phyloP scores from a whole-genome alignment of 108 stramenopile genomes.

The Bacterosira constricta region DNA sequence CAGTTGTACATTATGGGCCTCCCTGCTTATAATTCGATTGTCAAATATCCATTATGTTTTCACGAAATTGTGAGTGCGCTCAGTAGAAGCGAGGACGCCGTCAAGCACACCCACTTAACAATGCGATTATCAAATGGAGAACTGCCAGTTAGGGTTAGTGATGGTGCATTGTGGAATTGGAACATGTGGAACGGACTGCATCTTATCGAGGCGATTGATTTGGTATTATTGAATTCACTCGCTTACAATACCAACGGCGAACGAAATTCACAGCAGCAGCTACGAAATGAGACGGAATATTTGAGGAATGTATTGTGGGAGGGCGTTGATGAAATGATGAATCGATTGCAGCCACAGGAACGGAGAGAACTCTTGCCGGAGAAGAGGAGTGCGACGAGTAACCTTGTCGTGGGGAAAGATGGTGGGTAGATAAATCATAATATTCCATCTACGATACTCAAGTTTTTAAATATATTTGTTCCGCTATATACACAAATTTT shows the following conservation, averaged over 20 bases:
- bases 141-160: constrained; percentile 20
- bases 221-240: constrained; percentile 71
- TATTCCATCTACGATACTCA: no score
- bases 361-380: constrained; percentile 9
- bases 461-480: no score
- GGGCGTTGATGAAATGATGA: constrained; percentile 46
- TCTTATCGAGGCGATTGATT: constrained; percentile 71
- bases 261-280: constrained; percentile 19
- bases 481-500: no score
- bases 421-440: no score
- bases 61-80: constrained; percentile 59
- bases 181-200: constrained; percentile 74
- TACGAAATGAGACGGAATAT: constrained; percentile 53
- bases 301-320: constrained; percentile 63
- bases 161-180: constrained; percentile 40
- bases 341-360: constrained; percentile 15
- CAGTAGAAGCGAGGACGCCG: constrained; percentile 27
- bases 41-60: constrained; percentile 69
- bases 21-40: constrained; percentile 36
- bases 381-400: constrained; percentile 5
- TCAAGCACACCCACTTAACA: constrained; percentile 27
- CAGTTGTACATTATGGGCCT: constrained; percentile 23
- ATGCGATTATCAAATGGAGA: constrained; percentile 34
- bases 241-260: constrained; percentile 53
- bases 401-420: constrained; percentile 7